phyloP scores from a whole-genome alignment of 495 filamentous ascomycete species.

The Lasiosphaeria hispida region DNA sequence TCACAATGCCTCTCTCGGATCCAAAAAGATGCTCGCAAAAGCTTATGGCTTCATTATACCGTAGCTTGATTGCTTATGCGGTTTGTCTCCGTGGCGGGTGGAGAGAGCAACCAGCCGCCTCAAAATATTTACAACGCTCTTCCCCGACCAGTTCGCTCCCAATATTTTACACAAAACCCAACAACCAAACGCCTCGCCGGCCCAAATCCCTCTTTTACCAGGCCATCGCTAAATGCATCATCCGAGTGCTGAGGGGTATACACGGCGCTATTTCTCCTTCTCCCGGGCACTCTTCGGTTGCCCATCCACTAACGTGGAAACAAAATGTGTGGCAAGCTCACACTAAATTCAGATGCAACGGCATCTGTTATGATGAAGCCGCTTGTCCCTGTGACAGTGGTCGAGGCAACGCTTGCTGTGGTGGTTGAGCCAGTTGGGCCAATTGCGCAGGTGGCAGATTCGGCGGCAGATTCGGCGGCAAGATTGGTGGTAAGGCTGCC shows the following conservation, averaged over 20 bases:
- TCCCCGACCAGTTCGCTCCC: constrained; percentile 4
- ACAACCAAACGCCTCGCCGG: constrained; percentile 30
- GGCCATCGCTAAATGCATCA: constrained; percentile 36
- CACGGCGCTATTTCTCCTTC: constrained; percentile 6
- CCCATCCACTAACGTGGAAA: background rate
- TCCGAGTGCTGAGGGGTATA: constrained; percentile 30
- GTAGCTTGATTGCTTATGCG: background rate
- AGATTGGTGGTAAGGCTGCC: constrained; percentile 4
- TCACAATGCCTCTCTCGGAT: background rate
- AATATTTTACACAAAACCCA: constrained; percentile 30
- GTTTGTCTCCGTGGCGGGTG: constrained; percentile 3
- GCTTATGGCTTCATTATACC: constrained; percentile 7
- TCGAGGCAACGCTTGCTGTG: constrained; percentile 12
- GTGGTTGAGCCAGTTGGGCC: constrained; percentile 17
- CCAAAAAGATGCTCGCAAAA: background rate
- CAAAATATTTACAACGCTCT: constrained; percentile 26
- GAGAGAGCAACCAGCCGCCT: background rate
- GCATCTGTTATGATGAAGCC: background rate
- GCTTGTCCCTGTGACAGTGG: constrained; percentile 2
- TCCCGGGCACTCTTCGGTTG: constrained; percentile 5
- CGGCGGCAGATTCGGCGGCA: constrained; percentile 4
- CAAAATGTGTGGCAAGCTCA: background rate
- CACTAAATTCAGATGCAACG: background rate
- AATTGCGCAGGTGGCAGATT: constrained; percentile 14
- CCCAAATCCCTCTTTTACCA: constrained; percentile 19